Percentiles rank a stretch among this genome's conserved stretches.
Evolutionary conservation across 495 filamentous ascomycete genomes (phyloP).

Genomic region (Podospora didyma): DNA sequence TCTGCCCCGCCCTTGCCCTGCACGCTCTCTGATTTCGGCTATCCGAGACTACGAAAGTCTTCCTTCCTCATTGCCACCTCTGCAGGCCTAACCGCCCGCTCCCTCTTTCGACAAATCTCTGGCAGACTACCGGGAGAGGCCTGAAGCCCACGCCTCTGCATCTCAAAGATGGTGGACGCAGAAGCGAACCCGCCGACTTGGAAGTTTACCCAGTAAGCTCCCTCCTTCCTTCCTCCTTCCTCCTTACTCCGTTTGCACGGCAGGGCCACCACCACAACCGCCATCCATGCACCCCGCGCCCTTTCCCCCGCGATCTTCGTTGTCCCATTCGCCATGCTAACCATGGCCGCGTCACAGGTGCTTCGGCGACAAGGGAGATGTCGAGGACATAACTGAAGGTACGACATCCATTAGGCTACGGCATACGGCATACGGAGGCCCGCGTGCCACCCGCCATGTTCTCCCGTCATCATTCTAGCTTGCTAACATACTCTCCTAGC

Average conservation of each 20-base stretch:
- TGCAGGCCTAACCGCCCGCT: slow-evolving; percentile 15
- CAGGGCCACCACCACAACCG: neutral
- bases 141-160: slow-evolving; percentile 16
- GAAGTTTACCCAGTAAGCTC: slow-evolving; percentile 99
- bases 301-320: neutral
- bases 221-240: neutral
- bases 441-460: neutral
- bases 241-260: neutral
- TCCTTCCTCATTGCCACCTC: slow-evolving; percentile 8
- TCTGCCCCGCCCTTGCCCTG: neutral
- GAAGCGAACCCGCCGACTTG: slow-evolving; percentile 91
- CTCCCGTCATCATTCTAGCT: neutral
- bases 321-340: slow-evolving; percentile 17
- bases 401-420: slow-evolving; percentile 21
- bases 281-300: too few relatives aligned
- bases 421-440: neutral
- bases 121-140: slow-evolving; percentile 19
- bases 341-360: slow-evolving; percentile 55
- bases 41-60: neutral
- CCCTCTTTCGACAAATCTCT: slow-evolving; percentile 16
- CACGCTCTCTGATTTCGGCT: neutral
- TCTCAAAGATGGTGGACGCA: slow-evolving; percentile 88
- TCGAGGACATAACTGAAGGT: slow-evolving; percentile 99
- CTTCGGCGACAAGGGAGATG: slow-evolving; percentile 99
- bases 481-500: slow-evolving; percentile 51